phyloP scores from a whole-genome alignment of 345 rosid species.

The Conringia planisiliqua region DNA sequence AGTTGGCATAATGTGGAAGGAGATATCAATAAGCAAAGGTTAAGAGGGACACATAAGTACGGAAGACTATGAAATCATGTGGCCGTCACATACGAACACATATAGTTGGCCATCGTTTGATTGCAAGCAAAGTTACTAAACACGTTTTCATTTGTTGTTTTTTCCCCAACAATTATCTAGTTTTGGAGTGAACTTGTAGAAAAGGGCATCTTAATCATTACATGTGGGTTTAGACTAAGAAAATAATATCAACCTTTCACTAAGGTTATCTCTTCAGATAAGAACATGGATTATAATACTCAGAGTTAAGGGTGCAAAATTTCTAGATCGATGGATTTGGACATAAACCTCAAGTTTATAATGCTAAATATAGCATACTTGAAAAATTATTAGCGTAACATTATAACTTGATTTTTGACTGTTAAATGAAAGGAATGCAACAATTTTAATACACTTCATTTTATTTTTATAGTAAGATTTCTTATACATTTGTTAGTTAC shows the following conservation, averaged over 20 bases:
- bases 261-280: constrained; percentile 24
- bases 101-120: constrained; percentile 11
- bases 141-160: constrained; percentile 21
- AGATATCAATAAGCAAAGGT: constrained; percentile 6
- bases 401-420: neutral
- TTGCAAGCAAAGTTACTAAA: constrained; percentile 36
- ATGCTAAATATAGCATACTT: neutral
- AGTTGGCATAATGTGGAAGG: neutral
- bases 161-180: neutral
- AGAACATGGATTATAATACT: constrained; percentile 1
- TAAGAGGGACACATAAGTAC: constrained; percentile 19
- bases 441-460: neutral
- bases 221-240: constrained; percentile 13
- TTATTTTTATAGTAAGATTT: neutral
- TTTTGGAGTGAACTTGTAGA: constrained; percentile 35
- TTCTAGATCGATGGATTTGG: neutral
- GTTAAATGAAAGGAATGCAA: neutral
- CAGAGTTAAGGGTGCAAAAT: neutral
- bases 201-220: constrained; percentile 27
- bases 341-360: neutral
- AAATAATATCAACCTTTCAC: neutral
- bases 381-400: neutral
- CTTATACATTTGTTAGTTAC: neutral
- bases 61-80: constrained; percentile 16
- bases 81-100: constrained; percentile 25